A percentile compares a stretch with the other conserved stretches of the same genome.
Evolutionary conservation across 1,284 basidiomycete genomes (phyloP).

Genomic region (Marasmius oreades): DNA sequence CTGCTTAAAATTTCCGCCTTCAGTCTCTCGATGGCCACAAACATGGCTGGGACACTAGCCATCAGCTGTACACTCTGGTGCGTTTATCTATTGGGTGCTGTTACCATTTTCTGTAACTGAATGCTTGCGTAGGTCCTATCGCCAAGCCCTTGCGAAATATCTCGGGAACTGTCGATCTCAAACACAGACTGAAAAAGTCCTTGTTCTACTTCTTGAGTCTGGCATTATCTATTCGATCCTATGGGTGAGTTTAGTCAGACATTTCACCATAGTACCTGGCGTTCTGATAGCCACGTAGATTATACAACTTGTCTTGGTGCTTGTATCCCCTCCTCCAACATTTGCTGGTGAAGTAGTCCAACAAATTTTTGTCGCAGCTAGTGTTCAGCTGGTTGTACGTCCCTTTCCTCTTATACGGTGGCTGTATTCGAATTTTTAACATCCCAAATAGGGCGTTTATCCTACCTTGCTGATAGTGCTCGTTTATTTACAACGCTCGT

Average conservation of each 20-base stretch:
- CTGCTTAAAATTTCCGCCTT: neutral
- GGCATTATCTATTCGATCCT: neutral
- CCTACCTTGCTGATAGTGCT: neutral
- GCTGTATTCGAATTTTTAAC: neutral
- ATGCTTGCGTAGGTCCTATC: neutral
- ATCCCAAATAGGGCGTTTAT: neutral
- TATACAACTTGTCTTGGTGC: neutral
- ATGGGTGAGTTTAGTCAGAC: neutral
- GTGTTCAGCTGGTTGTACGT: neutral
- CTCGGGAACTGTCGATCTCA: neutral
- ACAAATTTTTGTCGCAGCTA: neutral
- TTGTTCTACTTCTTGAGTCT: neutral
- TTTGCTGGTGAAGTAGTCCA: neutral
- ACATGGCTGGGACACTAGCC: neutral
- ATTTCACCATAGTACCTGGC: neutral
- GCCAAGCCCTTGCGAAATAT: neutral
- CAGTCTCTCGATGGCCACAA: neutral
- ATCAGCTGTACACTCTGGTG: neutral
- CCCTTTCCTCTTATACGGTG: neutral
- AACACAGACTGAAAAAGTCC: neutral
- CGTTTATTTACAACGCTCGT: neutral
- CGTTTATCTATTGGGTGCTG: neutral
- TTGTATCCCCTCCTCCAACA: neutral
- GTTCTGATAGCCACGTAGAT: neutral
- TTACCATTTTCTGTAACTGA: no score